Evolutionary conservation across 306 rosid species (phyloP).

Genomic region (Quercus gilva): DNA sequence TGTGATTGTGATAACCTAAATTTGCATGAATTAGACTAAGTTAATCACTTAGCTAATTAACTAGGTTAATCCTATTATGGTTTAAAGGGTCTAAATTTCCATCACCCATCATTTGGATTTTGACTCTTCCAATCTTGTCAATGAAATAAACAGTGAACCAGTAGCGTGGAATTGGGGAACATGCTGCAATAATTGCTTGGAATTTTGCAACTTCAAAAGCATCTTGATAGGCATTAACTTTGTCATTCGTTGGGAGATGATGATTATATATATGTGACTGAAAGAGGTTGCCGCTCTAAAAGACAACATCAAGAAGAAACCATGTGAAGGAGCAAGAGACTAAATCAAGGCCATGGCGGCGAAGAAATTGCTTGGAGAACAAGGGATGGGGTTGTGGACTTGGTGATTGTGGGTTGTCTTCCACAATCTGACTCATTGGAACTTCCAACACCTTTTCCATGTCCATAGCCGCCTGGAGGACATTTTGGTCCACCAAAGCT

Average conservation of each 20-base stretch:
- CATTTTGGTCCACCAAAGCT: slow-evolving; percentile 32
- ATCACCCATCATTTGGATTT: slow-evolving; percentile 64
- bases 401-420: slow-evolving; percentile 30
- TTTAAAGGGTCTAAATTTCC: too few relatives aligned
- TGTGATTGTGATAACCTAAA: too few relatives aligned
- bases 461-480: slow-evolving; percentile 63
- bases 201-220: slow-evolving; percentile 38
- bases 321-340: slow-evolving; percentile 50
- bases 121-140: slow-evolving; percentile 62
- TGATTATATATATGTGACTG: slow-evolving; percentile 52
- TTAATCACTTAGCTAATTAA: too few relatives aligned
- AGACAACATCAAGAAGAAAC: slow-evolving; percentile 68
- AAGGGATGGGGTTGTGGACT: slow-evolving; percentile 27
- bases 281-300: slow-evolving; percentile 69
- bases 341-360: slow-evolving; percentile 62
- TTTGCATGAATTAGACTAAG: too few relatives aligned
- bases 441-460: slow-evolving; percentile 68
- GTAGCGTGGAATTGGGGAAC: slow-evolving; percentile 78
- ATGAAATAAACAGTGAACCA: slow-evolving; percentile 61
- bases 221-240: slow-evolving; percentile 25
- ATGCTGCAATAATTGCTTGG: slow-evolving; percentile 57
- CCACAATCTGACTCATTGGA: slow-evolving; percentile 42
- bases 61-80: too few relatives aligned
- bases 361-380: slow-evolving; percentile 47
- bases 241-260: background rate